Evolutionary conservation across 805 yeast species (phyloP).

Genomic region (Lipomyces kockii): DNA sequence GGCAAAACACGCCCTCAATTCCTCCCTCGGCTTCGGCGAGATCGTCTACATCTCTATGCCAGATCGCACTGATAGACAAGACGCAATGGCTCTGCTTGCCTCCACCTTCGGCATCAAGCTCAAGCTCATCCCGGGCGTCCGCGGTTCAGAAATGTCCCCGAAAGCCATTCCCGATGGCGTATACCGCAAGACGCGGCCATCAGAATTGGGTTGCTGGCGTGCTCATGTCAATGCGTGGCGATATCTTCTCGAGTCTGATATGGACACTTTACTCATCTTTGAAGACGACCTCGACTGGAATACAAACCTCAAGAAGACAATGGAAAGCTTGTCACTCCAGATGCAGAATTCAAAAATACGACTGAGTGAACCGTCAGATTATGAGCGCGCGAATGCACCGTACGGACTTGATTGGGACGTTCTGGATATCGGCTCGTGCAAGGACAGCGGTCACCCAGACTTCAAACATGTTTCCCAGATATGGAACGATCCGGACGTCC

Average conservation of each 20-base stretch:
- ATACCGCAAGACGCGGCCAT: background rate
- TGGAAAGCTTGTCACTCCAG: constrained; percentile 12
- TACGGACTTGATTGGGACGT: constrained; percentile 29
- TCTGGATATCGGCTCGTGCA: constrained; percentile 16
- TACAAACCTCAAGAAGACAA: constrained; percentile 10
- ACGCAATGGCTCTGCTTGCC: constrained; percentile 18
- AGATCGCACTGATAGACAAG: constrained; percentile 24
- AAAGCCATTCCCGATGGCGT: constrained; percentile 21
- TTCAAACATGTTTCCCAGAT: constrained; percentile 13
- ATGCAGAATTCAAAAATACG: constrained; percentile 17
- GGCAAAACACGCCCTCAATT: constrained; percentile 14
- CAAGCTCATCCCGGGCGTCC: constrained; percentile 16
- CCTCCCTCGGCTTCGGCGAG: constrained; percentile 24
- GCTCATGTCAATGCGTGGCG: constrained; percentile 25
- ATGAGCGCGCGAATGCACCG: constrained; percentile 17
- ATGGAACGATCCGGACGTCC: constrained; percentile 18
- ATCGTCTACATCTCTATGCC: constrained; percentile 18
- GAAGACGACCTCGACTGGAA: constrained; percentile 29
- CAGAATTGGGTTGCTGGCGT: constrained; percentile 26
- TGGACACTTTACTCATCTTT: constrained; percentile 20
- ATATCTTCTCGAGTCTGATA: constrained; percentile 15
- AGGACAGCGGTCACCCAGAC: constrained; percentile 14
- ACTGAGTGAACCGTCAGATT: constrained; percentile 10
- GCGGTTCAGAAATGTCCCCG: constrained; percentile 11
- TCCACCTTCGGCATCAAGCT: constrained; percentile 9